phyloP scores from a whole-genome alignment of 2,329 filamentous ascomycete genomes.

The Chaetomium olivaceum region DNA sequence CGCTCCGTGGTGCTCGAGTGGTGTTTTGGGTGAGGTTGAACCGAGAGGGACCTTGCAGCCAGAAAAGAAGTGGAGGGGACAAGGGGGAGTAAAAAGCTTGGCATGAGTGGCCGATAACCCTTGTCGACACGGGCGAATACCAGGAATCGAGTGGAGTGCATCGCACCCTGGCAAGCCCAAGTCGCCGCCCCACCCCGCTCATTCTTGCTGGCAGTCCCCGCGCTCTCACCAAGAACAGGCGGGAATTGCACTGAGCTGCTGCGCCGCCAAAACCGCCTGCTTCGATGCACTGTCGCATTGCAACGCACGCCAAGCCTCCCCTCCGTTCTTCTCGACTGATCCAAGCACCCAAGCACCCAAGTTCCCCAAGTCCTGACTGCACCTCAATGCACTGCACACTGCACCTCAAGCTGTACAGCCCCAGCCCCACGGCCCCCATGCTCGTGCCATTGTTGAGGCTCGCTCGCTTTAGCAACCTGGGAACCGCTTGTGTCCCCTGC shows the following conservation, averaged over 20 bases:
- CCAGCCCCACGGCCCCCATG: constrained; percentile 10
- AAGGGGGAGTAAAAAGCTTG: too few relatives aligned
- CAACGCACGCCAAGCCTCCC: constrained; percentile 3
- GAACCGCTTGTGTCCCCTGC: background rate
- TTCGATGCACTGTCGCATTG: constrained; percentile 4
- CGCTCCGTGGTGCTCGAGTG: background rate
- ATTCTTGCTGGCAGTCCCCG: constrained; percentile 15
- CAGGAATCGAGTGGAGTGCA: constrained; percentile 2
- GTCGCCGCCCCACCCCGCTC: constrained; percentile 20
- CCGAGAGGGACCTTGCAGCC: constrained; percentile 7
- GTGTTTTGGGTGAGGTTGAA: background rate
- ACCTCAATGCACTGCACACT: background rate
- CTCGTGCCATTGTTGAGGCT: constrained; percentile 1
- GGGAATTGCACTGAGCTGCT: constrained; percentile 22
- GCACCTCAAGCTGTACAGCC: constrained; percentile 12
- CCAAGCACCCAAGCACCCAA: too few relatives aligned
- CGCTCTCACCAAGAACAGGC: constrained; percentile 21
- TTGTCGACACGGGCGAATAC: background rate
- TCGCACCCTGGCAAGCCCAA: background rate
- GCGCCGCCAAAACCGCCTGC: constrained; percentile 13
- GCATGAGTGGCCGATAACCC: background rate
- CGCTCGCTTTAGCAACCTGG: constrained; percentile 4
- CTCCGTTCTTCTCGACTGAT: background rate
- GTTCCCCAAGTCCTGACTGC: background rate
- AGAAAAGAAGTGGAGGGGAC: background rate